A percentile compares a stretch with the other conserved stretches of the same genome.
phyloP scores from a whole-genome alignment of 805 yeast species.

The Candida maesae region DNA sequence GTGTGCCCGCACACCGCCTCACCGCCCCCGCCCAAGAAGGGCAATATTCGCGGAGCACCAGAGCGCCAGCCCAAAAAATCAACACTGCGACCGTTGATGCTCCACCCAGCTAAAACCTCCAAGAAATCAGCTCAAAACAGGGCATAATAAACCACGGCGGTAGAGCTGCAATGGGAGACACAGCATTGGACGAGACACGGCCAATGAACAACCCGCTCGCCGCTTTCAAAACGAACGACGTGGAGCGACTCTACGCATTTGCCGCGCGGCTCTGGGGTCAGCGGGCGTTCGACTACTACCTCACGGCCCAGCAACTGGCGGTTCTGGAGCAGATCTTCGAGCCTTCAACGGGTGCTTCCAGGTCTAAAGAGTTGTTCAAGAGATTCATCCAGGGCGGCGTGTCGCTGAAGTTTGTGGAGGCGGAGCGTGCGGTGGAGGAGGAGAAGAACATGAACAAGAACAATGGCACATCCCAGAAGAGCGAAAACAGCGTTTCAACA shows the following conservation, averaged over 20 bases:
- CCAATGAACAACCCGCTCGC: conserved; percentile 19
- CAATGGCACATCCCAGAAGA: no score
- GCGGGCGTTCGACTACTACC: conserved; percentile 43
- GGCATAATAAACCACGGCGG: no score
- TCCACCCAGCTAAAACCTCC: no score
- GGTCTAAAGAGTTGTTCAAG: conserved; percentile 34
- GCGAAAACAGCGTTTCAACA: no score
- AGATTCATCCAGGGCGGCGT: conserved; percentile 38
- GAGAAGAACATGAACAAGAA: conserved; percentile 5
- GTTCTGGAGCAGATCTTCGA: conserved; percentile 44
- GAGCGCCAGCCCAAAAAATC: no score
- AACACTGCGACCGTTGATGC: no score
- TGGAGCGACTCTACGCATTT: conserved; percentile 21
- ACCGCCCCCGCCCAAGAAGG: no score
- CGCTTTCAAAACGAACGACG: conserved; percentile 27
- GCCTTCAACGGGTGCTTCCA: conserved; percentile 23
- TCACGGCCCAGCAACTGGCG: conserved; percentile 53
- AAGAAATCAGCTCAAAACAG: no score
- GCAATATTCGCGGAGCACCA: no score
- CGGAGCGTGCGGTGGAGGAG: conserved; percentile 1
- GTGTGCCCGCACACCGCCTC: no score
- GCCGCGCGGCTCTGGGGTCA: conserved; percentile 26
- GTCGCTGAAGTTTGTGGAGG: conserved; percentile 23
- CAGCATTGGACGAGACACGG: background rate
- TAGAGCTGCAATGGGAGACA: background rate